phyloP scores from a whole-genome alignment of 2,329 filamentous ascomycete species.

The Phialemonium atrogriseum region DNA sequence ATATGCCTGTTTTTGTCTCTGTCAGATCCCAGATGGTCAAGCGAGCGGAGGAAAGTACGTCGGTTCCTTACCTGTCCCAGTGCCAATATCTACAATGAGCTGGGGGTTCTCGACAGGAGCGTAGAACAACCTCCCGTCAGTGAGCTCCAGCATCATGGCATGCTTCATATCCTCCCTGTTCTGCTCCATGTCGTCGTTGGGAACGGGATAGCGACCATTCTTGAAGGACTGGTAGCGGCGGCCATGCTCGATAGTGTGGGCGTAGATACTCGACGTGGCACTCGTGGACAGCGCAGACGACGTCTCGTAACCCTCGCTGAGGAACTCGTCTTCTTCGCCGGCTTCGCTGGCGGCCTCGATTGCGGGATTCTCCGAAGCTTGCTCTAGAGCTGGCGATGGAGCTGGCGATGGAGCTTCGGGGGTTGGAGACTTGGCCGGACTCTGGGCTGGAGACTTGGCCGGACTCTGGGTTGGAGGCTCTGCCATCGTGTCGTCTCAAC shows the following conservation, averaged over 20 bases:
- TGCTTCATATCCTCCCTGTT: slow-evolving; percentile 24
- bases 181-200: slow-evolving; percentile 20
- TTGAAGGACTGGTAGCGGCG: slow-evolving; percentile 18
- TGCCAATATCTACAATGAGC: slow-evolving; percentile 1
- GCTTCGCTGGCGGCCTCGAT: slow-evolving; percentile 7
- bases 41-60: too few species aligned
- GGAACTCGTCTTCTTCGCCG: slow-evolving; percentile 12
- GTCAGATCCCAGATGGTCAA: too few species aligned
- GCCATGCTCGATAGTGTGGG: slow-evolving; percentile 8
- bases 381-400: too few species aligned
- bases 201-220: slow-evolving; percentile 17
- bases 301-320: slow-evolving; percentile 10
- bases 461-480: too few species aligned
- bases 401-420: too few species aligned
- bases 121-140: slow-evolving; percentile 3
- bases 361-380: too few species aligned
- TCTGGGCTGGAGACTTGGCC: too few species aligned
- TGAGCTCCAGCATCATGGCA: slow-evolving; percentile 21
- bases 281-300: slow-evolving; percentile 4
- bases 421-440: too few species aligned
- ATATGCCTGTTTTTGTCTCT: slow-evolving; percentile 1
- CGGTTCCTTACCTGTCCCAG: slow-evolving; percentile 1
- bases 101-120: background rate
- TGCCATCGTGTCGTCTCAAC: too few species aligned
- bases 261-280: slow-evolving; percentile 8